A percentile compares a stretch with the other conserved stretches of the same genome.
Evolutionary conservation across 768 basidiomycete species (phyloP).

Genomic region (Suillus spraguei): DNA sequence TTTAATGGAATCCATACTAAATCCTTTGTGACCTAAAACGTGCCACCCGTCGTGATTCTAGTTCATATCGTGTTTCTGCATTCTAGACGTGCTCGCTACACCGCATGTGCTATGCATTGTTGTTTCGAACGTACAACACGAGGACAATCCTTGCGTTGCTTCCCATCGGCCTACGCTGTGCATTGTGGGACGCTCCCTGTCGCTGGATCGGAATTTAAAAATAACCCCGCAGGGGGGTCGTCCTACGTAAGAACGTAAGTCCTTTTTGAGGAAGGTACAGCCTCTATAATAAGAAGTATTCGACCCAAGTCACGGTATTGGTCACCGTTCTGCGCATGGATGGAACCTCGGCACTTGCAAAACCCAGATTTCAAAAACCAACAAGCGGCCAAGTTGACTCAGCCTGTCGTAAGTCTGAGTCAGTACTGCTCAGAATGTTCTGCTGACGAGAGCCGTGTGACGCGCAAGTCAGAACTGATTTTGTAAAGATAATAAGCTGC

Average conservation of each 20-base stretch:
- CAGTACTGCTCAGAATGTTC: not conserved
- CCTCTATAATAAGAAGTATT: not conserved
- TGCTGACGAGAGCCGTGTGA: conserved; percentile 1
- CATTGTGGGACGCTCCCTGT: not conserved
- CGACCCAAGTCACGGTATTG: not conserved
- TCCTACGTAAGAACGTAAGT: not conserved
- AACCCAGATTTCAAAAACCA: not conserved
- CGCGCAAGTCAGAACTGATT: not conserved
- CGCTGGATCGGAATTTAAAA: not conserved
- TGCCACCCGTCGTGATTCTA: not conserved
- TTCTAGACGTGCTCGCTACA: not conserved
- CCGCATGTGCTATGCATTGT: not conserved
- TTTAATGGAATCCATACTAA: not conserved
- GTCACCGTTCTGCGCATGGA: not conserved
- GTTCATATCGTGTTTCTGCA: not conserved
- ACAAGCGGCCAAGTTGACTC: not conserved
- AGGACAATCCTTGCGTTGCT: not conserved
- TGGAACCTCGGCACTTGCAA: not conserved
- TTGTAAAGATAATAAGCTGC: no score
- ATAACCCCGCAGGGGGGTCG: not conserved
- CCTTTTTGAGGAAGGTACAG: not conserved
- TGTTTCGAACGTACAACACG: conserved; percentile 5
- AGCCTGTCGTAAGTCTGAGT: not conserved
- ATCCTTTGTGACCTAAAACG: not conserved
- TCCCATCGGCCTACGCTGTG: not conserved